Base-by-base conservation (phyloP, 768 basidiomycete genomes). In the Tephrocybe sp. region DNA sequence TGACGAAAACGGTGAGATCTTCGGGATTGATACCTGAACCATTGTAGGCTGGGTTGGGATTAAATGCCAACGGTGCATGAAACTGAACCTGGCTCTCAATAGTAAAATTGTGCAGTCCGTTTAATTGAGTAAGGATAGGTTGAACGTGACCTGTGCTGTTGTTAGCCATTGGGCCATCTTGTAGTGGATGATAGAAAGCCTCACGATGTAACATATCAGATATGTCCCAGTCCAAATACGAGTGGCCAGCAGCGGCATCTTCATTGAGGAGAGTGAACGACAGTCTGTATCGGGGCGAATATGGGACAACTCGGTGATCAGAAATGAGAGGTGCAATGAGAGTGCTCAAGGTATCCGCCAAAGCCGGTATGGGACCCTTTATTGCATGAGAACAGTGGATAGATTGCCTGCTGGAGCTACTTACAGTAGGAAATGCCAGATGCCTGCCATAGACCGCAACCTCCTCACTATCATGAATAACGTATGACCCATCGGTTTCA, bases 201-300 rank as follows among this genome's bases (percentile, higher is more conserved):
- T 59, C 55, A 93, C 93, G 72, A 23, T 70, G 57, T 10, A 97
- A 70, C 8, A 83, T 84, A 16, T 66, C 56, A 42, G 81, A 68
- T 12, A 96, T 74, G 39, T 94, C 84, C 96, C 96, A 98, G 5
- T 77, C 71, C 26, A 73, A 53, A 14, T 84, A 75, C 20, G 75
- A 72, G 17, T 72, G 74, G 5, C 87, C 87, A 11, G 77, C 75
- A 1, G 87, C 72, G 3, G 88, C 81, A 63, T 98, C 89, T 69
- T 98, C 92, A 62, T 98, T 96, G 45, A 99, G 70, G 6, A 99
- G 72, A 12, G 89, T 90, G 71, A 98, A 97, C n/a, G 92, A 83
- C 12, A 98, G 78, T 38, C 92, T 86, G 66, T 91, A 90, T 39
- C 82, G 82, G 4, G 83, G 78, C 11, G 94, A 79, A 65, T 91